Evolutionary conservation across 495 filamentous ascomycete genomes (phyloP), one percentile per base, ranked within the genome.

Genomic region (Chlorociboria aeruginascens): DNA sequence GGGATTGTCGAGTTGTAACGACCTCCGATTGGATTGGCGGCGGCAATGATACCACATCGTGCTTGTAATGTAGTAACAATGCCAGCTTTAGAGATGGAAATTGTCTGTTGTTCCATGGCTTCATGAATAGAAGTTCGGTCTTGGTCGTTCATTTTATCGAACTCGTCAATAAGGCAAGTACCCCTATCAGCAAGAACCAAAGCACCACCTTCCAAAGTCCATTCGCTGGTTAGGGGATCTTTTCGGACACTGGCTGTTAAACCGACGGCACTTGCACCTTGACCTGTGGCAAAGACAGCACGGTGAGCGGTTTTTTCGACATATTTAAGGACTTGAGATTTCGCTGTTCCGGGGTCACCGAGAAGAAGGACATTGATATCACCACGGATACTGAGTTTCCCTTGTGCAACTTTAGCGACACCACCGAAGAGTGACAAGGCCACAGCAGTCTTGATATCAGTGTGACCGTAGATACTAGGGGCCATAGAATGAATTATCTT

Each of bases 101-200:
- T 99, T n/a, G 93, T 97, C 63, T 99, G 93, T 65, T 99, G 93
- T 64, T 99, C 93, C 93, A 99, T 99, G 49, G 93, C 93, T 72
- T 99, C 93, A 74, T 99, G 93, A 62, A 99, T 99, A 17, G 86
- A 93, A 1, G 93, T 99, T 37, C 92, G 65, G 63, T 99, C 93
- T 57, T 97, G 88, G 62, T 99, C 93, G 66, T 99, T 99, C 93
- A 99, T 99, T 74, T 99, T 99, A 76, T 99, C 93, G 64, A 99
- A 99, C 64, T 99, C 93, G 63, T 99, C 93, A 56, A 99, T 99
- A 30, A 99, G 72, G 61, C 93, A 99, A 32, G 86, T 93, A 37
- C 93, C 93, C 49, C 85, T 82, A 65, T 99, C 93, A 25, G 93
- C 93, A 32, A 99, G 76, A 45, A 99, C 93, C 14, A 99, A 71